Evolutionary conservation across 306 rosid species (phyloP).

Genomic region (Gillenia trifoliata): DNA sequence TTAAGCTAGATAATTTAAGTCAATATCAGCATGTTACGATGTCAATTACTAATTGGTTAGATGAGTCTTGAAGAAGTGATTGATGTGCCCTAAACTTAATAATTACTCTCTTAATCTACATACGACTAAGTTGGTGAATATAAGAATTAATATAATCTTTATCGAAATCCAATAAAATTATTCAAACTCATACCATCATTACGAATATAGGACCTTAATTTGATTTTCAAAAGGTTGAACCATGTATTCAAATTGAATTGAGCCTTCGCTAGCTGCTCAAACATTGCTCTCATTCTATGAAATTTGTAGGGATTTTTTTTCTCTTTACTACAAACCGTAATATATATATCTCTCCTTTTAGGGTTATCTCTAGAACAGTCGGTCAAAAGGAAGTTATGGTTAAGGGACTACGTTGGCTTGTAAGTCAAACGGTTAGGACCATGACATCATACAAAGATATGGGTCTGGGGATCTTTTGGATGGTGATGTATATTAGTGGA

Average conservation of each 20-base stretch:
- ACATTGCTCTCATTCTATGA: not conserved
- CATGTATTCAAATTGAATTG: not conserved
- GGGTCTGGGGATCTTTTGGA: conserved; percentile 29
- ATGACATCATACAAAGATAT: conserved; percentile 50
- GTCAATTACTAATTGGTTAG: not conserved
- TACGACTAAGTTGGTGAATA: not conserved
- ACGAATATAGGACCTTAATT: not conserved
- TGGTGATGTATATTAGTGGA: conserved; percentile 28
- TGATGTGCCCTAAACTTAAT: not conserved
- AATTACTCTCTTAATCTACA: not conserved
- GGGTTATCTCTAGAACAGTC: conserved; percentile 9
- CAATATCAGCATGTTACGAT: not conserved
- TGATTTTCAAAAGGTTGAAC: not conserved
- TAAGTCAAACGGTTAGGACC: conserved; percentile 71
- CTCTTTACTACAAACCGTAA: not conserved
- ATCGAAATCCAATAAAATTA: not conserved
- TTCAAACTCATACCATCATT: not conserved
- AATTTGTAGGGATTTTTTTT: not conserved
- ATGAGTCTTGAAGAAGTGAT: not conserved
- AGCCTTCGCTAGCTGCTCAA: not conserved
- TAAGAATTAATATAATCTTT: not conserved
- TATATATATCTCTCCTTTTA: too few relatives aligned
- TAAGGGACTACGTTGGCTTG: conserved; percentile 30
- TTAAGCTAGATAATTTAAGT: not conserved
- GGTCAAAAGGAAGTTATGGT: conserved; percentile 44